Base-by-base conservation (phyloP, 495 filamentous ascomycete species). In the Ramalina peruviana region DNA sequence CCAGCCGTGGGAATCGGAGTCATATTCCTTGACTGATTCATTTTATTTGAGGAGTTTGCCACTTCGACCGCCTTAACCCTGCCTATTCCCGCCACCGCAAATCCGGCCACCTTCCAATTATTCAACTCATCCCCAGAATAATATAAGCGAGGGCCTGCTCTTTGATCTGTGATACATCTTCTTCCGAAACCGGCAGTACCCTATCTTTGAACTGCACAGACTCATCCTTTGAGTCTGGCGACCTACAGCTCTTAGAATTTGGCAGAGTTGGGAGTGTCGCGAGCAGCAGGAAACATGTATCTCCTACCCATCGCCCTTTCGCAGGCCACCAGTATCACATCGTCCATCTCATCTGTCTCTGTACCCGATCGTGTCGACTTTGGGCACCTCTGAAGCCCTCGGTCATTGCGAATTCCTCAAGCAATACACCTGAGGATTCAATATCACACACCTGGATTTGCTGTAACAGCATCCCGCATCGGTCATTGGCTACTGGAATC, bases 401-500 rank as follows among this genome's bases (percentile, higher is more conserved):
- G 26, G 36, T 57, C 50, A 52, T 43, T 49, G 6, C 37, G 46
- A 27, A 33, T 41, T 43, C 26, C 48, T 48, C 46, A 48, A 15
- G 46, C 40, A 49, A 53, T 49, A 55, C 48, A 40, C 37, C 48
- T 42, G 36, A 50, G 49, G 58, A 37, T 48, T 39, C 36, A 40
- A 40, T 26, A 46, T 48, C 19, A 4, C 39, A 52, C 45, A 53
- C 42, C 52, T 46, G 44, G 50, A 47, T 46, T 16, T 26, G 46
- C 44, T 46, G 44, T 50, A 38, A 50, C 50, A 52, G 54, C 46
- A 45, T 40, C 43, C 51, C 46, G 37, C 12, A 33, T 53, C 54
- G 52, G 55, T 60, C 52, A 46, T 49, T 50, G 26, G 43, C 58
- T 46, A 57, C 55, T 60, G 57, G 58, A 60, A 43, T 50, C 55